Conservation (phyloP, 2,329 filamentous ascomycete species). For the Trichoderma afroharzianum region DNA sequence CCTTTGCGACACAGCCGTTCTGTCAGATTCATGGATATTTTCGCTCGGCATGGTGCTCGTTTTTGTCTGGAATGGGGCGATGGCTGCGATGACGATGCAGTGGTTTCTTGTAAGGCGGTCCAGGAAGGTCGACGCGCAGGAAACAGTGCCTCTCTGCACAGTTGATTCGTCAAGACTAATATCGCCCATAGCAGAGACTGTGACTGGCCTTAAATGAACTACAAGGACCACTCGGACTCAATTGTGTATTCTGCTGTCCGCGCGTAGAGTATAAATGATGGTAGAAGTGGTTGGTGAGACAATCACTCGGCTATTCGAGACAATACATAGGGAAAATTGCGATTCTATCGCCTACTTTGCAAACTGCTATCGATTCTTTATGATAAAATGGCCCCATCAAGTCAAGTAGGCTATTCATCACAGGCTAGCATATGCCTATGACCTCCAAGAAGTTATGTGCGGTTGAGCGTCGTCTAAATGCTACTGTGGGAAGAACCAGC, state of each 20-base stretch:
- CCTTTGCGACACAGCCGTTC: neutral
- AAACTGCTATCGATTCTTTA: neutral
- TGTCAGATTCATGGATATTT: neutral
- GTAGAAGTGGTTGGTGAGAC: neutral
- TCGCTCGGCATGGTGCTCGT: neutral
- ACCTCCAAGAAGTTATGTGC: neutral
- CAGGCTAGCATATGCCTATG: neutral
- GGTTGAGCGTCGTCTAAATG: neutral
- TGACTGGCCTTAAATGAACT: neutral
- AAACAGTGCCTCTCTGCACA: neutral
- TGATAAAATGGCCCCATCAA: neutral
- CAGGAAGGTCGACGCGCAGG: neutral
- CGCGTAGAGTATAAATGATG: neutral
- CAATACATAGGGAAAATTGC: neutral
- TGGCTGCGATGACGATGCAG: neutral
- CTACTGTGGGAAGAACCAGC: neutral
- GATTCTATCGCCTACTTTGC: neutral
- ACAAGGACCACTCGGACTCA: rapidly evolving
- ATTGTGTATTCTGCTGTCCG: neutral
- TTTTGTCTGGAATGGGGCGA: neutral
- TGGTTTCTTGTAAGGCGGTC: neutral
- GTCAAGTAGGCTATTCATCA: neutral
- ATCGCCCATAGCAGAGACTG: neutral
- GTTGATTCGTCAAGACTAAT: neutral
- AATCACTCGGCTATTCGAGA: neutral